Percentiles rank a stretch among this genome's conserved stretches.
Evolutionary conservation across 305 asterid species (phyloP).

Genomic region (Fraxinus ornus): DNA sequence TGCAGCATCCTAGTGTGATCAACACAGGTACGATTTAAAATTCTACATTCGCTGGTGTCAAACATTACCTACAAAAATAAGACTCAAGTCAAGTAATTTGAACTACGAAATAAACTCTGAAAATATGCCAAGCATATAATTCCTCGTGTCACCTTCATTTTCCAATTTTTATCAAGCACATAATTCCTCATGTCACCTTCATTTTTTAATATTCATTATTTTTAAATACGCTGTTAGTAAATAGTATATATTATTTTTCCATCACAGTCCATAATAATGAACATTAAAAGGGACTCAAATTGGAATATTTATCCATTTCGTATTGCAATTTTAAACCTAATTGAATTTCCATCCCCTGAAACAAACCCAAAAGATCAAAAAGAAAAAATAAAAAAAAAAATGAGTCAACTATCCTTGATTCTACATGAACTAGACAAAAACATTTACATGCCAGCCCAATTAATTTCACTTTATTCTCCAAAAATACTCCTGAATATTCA

Average conservation of each 20-base stretch:
- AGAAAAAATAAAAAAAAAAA: neutral
- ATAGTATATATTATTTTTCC: neutral
- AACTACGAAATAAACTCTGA: neutral
- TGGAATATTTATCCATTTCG: neutral
- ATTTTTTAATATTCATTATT: neutral
- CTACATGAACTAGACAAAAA: neutral
- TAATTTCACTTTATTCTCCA: neutral
- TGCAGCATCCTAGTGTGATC: slow-evolving; percentile 21
- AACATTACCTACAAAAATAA: slow-evolving; percentile 32
- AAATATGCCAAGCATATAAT: neutral
- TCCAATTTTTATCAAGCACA: neutral
- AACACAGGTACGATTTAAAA: slow-evolving; percentile 20
- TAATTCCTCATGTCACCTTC: neutral
- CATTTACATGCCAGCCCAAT: neutral
- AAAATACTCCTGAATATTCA: neutral
- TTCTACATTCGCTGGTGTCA: slow-evolving; percentile 25
- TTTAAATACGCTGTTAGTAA: neutral
- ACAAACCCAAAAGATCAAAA: neutral
- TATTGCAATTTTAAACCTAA: neutral
- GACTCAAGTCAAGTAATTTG: neutral
- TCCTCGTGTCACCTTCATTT: neutral
- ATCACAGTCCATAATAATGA: neutral
- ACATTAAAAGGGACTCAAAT: slow-evolving; percentile 1
- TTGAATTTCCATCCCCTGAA: neutral
- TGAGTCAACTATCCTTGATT: neutral